phyloP scores from a whole-genome alignment of 805 yeast species.

The Teunomyces atbi region DNA sequence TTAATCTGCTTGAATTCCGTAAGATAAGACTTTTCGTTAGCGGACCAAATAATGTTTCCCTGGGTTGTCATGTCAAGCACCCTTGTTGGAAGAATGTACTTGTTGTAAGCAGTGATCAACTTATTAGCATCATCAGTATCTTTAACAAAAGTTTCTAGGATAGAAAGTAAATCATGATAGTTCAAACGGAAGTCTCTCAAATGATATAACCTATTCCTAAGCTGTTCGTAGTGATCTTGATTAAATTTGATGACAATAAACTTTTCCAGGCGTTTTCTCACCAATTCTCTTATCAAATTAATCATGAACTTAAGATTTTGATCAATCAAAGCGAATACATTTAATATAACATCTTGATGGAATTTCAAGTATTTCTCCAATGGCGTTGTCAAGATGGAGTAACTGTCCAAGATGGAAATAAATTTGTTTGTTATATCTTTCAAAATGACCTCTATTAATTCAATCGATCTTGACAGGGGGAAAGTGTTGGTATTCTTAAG shows the following conservation, averaged over 20 bases:
- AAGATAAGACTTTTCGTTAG: slow-evolving; percentile 26
- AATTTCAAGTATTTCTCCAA: slow-evolving; percentile 36
- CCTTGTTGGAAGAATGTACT: slow-evolving; percentile 24
- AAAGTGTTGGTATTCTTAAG: slow-evolving; percentile 52
- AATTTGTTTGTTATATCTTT: slow-evolving; percentile 52
- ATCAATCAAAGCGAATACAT: slow-evolving; percentile 54
- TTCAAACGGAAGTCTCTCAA: slow-evolving; percentile 46
- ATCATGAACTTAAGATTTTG: slow-evolving; percentile 60
- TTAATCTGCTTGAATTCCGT: slow-evolving; percentile 20
- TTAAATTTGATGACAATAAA: slow-evolving; percentile 62
- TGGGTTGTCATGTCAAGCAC: slow-evolving; percentile 34
- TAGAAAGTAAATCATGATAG: slow-evolving; percentile 50
- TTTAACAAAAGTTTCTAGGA: slow-evolving; percentile 21
- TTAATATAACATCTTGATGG: slow-evolving; percentile 17
- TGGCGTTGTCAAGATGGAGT: slow-evolving; percentile 45
- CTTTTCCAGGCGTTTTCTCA: slow-evolving; percentile 70
- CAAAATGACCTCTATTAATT: slow-evolving; percentile 64
- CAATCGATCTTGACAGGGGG: slow-evolving; percentile 63
- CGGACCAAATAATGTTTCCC: slow-evolving; percentile 28
- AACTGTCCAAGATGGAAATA: slow-evolving; percentile 31
- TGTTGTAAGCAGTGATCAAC: slow-evolving; percentile 28
- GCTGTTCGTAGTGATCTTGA: slow-evolving; percentile 31
- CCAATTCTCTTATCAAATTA: slow-evolving; percentile 66
- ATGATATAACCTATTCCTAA: slow-evolving; percentile 45
- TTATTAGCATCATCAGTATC: slow-evolving; percentile 15